Percentiles rank a stretch among this genome's conserved stretches.
Conservation (phyloP, 495 filamentous ascomycete genomes). For the Trichoderma erinaceum region DNA sequence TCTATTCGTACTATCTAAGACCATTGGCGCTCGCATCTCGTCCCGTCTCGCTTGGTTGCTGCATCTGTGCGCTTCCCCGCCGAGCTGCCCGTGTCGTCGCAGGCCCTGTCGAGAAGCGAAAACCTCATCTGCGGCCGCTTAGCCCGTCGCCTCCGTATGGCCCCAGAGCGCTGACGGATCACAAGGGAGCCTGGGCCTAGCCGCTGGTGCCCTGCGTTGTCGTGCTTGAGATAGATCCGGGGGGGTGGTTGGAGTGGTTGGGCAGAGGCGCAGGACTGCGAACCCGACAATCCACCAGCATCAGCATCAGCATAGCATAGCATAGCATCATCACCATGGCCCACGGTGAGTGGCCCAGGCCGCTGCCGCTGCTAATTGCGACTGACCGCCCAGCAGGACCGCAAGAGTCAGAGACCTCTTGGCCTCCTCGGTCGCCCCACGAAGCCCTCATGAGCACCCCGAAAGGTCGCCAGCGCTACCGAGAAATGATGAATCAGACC, state of each 20-base stretch:
- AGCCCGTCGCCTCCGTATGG: slow-evolving; percentile 11
- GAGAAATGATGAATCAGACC: slow-evolving; percentile 55
- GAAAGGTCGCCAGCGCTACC: slow-evolving; percentile 63
- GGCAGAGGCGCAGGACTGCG: neutral
- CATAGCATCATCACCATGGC: neutral
- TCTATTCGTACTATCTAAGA: no score
- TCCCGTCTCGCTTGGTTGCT: neutral
- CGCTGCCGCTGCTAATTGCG: neutral
- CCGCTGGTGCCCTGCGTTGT: slow-evolving; percentile 8
- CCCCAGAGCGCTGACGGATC: slow-evolving; percentile 4
- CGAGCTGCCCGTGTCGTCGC: neutral
- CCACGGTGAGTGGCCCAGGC: slow-evolving; percentile 11
- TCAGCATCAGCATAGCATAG: neutral
- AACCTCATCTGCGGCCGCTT: neutral
- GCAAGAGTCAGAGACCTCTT: slow-evolving; percentile 46
- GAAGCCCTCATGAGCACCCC: slow-evolving; percentile 79
- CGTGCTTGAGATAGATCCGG: neutral
- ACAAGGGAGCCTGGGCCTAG: slow-evolving; percentile 6
- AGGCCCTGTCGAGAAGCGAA: neutral
- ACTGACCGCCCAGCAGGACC: slow-evolving; percentile 9
- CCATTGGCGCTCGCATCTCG: neutral
- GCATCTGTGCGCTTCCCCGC: neutral
- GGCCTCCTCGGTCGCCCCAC: slow-evolving; percentile 84
- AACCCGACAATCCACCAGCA: neutral
- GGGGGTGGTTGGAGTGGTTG: slow-evolving; percentile 2